Base-by-base conservation (phyloP, 2,329 filamentous ascomycete species). In the Pseudocercospora pini-densiflorae region DNA sequence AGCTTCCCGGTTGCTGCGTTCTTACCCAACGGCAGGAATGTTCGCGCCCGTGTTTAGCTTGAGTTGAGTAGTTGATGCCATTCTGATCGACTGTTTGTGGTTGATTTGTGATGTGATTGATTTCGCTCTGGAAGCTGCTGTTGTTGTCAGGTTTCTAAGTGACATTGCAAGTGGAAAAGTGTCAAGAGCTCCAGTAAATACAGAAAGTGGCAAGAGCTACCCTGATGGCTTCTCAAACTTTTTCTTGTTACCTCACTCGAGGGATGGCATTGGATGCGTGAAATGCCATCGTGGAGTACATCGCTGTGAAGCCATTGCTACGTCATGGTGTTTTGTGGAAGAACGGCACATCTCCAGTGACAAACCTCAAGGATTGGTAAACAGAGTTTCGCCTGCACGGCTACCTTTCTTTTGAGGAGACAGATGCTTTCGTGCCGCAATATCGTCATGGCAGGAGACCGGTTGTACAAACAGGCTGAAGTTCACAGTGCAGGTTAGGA, bases 1-100 rank as follows among this genome's bases (percentile, higher is more conserved):
- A 19, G 40, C 40, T 43, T 16, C 19, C 40, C 1, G 7, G 14
- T 19, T n/a, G n/a, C 36, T 16, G 14, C 36, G 1, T 61, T 19
- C 59, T 61, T 61, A 71, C 31, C 77, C 77, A 8, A 79, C 60
- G 10, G 76, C 74, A 5, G 77, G 76, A 51, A 78, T 78, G 16
- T 66, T 72, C 3, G 76, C 76, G 29, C 78, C 78, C n/a, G 77
- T 79, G 70, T 79, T 79, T 61, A 79, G 75, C 61, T 76, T 75
- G 60, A 73, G 70, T 3, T 69, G 63, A 3, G 77, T 77, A 12
- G 75, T 74, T 29, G 75, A 71, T 66, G 76, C 74, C 67, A 73
- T 74, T 57, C 69, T 70, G 70, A 73, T 63, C 45, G 75, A 71
- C 54, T 66, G 64, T 54, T 55, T 59, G 16, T 43, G 43, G 14